Conservation (phyloP, 192 early-diverging fungal species). For the Backusella sp. region DNA sequence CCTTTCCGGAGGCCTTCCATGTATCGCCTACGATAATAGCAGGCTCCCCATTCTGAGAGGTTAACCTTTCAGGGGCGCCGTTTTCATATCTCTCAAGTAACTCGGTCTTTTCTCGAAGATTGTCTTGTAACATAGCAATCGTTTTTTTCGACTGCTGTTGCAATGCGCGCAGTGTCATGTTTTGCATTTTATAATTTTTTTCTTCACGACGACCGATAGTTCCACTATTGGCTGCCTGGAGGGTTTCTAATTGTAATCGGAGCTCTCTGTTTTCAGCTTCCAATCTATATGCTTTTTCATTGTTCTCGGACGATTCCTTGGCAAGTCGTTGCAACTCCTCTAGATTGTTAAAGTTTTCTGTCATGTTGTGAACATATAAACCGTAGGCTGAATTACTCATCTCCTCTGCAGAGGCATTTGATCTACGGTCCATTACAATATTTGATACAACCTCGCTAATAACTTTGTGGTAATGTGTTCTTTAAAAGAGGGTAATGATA, state of each 20-base stretch:
- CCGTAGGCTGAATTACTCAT: constrained; percentile 59
- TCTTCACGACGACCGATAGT: neutral
- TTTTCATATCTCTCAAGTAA: neutral
- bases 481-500: constrained; percentile 11
- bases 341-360: constrained; percentile 72
- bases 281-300: constrained; percentile 56
- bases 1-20: constrained; percentile 24
- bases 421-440: constrained; percentile 71
- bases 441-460: constrained; percentile 71
- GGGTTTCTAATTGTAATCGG: constrained; percentile 17
- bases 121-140: constrained; percentile 67
- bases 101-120: constrained; percentile 54
- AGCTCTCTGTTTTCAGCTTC: constrained; percentile 64
- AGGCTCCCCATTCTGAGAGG: neutral
- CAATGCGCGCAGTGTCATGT: constrained; percentile 39
- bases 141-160: constrained; percentile 72
- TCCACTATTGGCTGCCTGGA: neutral
- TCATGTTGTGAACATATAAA: constrained; percentile 67
- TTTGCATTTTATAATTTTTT: constrained; percentile 21
- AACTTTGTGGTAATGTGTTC: constrained; percentile 71
- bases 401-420: constrained; percentile 40
- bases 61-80: neutral
- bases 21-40: constrained; percentile 22
- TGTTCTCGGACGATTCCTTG: constrained; percentile 59
- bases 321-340: constrained; percentile 68